phyloP scores from a whole-genome alignment of 75 land plant species.

The Sequoiadendron giganteum region DNA sequence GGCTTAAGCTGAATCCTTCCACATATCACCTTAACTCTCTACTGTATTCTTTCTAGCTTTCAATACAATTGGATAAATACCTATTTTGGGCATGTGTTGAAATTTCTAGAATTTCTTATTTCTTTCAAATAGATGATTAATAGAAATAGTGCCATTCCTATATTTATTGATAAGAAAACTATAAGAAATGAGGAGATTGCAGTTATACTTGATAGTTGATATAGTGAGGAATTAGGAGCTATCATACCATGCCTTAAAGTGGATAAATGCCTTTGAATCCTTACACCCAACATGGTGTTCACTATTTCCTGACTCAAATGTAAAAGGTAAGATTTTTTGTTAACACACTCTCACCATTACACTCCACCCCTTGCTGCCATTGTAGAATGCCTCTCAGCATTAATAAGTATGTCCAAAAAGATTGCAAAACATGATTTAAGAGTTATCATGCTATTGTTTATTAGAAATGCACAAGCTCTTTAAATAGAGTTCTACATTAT shows the following conservation, averaged over 20 bases:
- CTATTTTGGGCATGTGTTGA: too few relatives aligned
- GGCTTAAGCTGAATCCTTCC: neutral
- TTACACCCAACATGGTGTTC: neutral
- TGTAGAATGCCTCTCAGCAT: neutral
- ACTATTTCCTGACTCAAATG: neutral
- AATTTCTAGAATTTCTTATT: too few relatives aligned
- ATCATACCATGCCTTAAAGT: neutral
- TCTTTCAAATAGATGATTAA: neutral
- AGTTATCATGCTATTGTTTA: neutral
- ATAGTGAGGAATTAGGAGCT: neutral
- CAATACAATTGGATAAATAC: too few relatives aligned
- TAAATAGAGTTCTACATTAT: conserved; percentile 46
- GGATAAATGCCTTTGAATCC: neutral
- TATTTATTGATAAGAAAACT: neutral
- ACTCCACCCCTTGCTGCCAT: too few relatives aligned
- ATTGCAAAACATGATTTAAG: neutral
- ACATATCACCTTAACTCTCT: neutral
- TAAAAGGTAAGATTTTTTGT: too few relatives aligned
- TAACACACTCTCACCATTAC: too few relatives aligned
- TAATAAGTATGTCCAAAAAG: neutral
- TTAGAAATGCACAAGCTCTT: neutral
- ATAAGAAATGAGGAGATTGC: neutral
- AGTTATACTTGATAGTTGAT: neutral
- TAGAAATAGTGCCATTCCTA: neutral
- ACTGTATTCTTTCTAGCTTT: neutral